A percentile compares a stretch with the other conserved stretches of the same genome.
Evolutionary conservation across 2,329 filamentous ascomycete species (phyloP).

Genomic region (Sclerotiophoma versabilis): DNA sequence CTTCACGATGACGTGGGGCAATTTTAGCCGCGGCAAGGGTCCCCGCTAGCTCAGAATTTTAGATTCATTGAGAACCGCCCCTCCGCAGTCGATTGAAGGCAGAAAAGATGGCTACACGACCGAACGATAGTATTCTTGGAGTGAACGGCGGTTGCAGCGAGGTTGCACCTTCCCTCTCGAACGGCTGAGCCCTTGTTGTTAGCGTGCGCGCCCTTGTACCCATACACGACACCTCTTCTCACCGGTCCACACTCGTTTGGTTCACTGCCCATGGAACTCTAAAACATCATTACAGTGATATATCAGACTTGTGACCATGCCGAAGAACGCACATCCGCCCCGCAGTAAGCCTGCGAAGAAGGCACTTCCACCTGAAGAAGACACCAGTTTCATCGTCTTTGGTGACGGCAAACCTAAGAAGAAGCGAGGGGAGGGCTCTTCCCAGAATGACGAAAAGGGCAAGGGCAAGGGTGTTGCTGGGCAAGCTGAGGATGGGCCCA

Average conservation of each 20-base stretch:
- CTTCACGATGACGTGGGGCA: constrained; percentile 12
- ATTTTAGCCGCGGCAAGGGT: constrained; percentile 12
- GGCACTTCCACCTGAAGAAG: constrained; percentile 52
- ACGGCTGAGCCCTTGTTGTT: constrained; percentile 25
- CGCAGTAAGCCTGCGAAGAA: constrained; percentile 52
- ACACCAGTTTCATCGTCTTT: constrained; percentile 59
- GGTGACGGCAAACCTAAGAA: constrained; percentile 55
- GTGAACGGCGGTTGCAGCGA: not conserved
- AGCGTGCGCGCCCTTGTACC: constrained; percentile 25
- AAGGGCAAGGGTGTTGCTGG: constrained; percentile 42
- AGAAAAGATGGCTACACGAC: constrained; percentile 16
- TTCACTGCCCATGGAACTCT: constrained; percentile 14
- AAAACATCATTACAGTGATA: constrained; percentile 1
- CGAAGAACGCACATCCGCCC: constrained; percentile 59
- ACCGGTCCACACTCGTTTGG: not conserved
- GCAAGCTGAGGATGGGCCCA: constrained; percentile 53
- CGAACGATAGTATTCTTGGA: not conserved
- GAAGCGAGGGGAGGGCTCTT: constrained; percentile 42
- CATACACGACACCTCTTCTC: constrained; percentile 13
- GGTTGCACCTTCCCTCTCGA: not conserved
- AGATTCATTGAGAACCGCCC: constrained; percentile 13
- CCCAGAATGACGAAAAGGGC: constrained; percentile 34
- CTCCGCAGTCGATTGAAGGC: constrained; percentile 2
- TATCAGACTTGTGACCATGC: constrained; percentile 45
- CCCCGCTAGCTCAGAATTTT: constrained; percentile 13